Evolutionary conservation across 2,329 filamentous ascomycete species (phyloP).

Genomic region (Hymenoscyphus linearis): DNA sequence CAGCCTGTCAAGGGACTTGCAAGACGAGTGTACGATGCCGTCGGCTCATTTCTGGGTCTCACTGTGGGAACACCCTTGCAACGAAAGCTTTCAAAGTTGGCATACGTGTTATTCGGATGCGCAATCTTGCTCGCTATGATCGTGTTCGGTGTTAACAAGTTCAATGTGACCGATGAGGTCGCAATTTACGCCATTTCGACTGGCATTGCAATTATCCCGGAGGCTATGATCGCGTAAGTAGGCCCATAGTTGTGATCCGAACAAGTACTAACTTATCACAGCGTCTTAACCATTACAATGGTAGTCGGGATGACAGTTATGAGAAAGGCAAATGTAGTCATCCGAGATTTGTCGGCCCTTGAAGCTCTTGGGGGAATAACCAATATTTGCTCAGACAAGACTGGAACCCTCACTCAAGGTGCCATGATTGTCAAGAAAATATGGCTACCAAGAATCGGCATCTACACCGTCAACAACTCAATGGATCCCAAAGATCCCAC

Average conservation of each 20-base stretch:
- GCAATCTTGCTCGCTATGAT: slow-evolving; percentile 39
- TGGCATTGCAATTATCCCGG: slow-evolving; percentile 55
- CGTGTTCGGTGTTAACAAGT: slow-evolving; percentile 38
- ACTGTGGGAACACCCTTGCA: slow-evolving; percentile 60
- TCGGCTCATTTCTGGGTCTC: slow-evolving; percentile 52
- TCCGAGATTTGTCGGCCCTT: slow-evolving; percentile 42
- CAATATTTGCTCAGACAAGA: slow-evolving; percentile 75
- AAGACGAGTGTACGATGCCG: slow-evolving; percentile 41
- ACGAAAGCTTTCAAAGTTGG: slow-evolving; percentile 59
- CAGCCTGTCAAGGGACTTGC: slow-evolving; percentile 45
- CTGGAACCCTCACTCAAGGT: slow-evolving; percentile 57
- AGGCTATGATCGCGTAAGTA: slow-evolving; percentile 43
- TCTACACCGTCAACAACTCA: slow-evolving; percentile 46
- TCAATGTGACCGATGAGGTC: slow-evolving; percentile 41
- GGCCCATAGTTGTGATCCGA: neutral
- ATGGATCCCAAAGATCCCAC: slow-evolving; percentile 52
- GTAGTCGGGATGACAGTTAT: slow-evolving; percentile 42
- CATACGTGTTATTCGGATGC: slow-evolving; percentile 57
- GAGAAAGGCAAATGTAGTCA: slow-evolving; percentile 42
- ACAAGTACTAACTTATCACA: slow-evolving; percentile 35
- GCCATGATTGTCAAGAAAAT: slow-evolving; percentile 57
- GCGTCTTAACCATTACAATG: slow-evolving; percentile 51
- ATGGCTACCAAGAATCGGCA: slow-evolving; percentile 49
- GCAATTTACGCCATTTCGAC: slow-evolving; percentile 31
- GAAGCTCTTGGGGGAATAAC: slow-evolving; percentile 70